These are phyloP conservation scores for Ustilago nuda DNA, from an alignment of 1,284 basidiomycete genomes.

Conservation along the genomic window DNA sequence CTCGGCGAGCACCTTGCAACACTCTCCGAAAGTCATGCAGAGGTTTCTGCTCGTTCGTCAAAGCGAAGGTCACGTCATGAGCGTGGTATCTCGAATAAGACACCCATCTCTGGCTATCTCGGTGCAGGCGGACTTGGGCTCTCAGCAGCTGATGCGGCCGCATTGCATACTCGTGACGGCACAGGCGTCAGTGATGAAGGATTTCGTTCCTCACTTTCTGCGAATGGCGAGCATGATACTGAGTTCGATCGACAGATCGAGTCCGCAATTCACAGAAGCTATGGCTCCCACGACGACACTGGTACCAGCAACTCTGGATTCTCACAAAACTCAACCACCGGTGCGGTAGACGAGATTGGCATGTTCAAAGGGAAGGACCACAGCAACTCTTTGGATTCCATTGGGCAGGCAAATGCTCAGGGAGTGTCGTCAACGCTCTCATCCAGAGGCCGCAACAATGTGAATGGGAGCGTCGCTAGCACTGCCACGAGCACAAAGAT, in stretches of 20 bases:
- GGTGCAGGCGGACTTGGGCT: slow-evolving; percentile 26
- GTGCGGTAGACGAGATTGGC: slow-evolving; percentile 36
- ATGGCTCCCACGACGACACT: slow-evolving; percentile 39
- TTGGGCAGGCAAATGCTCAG: neutral
- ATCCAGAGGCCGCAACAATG: slow-evolving; percentile 4
- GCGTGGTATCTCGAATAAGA: slow-evolving; percentile 65
- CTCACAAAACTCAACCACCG: slow-evolving; percentile 6
- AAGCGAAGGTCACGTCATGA: slow-evolving; percentile 35
- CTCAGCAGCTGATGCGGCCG: slow-evolving; percentile 19
- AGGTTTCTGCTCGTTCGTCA: slow-evolving; percentile 15
- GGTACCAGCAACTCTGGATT: slow-evolving; percentile 25
- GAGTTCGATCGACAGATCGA: slow-evolving; percentile 65
- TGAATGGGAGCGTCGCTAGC: slow-evolving; percentile 18
- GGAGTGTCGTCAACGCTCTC: slow-evolving; percentile 7
- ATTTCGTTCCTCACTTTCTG: slow-evolving; percentile 16
- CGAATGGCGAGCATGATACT: slow-evolving; percentile 22
- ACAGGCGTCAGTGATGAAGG: slow-evolving; percentile 21
- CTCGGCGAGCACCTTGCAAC: slow-evolving; percentile 32
- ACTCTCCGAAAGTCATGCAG: slow-evolving; percentile 43
- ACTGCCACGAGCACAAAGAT: slow-evolving; percentile 30
- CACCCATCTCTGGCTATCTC: slow-evolving; percentile 61
- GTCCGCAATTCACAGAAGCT: slow-evolving; percentile 55
- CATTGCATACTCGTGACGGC: slow-evolving; percentile 19
- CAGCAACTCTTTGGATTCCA: neutral
- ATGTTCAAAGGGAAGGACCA: slow-evolving; percentile 16